Percentiles rank a stretch among this genome's conserved stretches.
Conservation (phyloP, 768 basidiomycete species). For the Serendipita sp. region DNA sequence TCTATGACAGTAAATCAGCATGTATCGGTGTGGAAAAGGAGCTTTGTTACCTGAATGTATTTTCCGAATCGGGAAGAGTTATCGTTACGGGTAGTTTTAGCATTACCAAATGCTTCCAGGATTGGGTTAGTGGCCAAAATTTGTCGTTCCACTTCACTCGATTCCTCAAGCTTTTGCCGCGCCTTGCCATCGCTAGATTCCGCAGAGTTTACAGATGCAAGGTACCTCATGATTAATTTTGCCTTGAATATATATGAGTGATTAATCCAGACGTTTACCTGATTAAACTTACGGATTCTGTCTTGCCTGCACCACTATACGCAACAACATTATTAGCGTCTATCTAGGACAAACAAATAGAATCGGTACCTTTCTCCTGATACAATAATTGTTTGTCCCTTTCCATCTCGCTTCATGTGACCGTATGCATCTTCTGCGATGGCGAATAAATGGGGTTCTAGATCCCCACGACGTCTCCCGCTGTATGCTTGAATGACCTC, state of each 20-base stretch:
- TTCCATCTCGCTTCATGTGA: constrained; percentile 83
- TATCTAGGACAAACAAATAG: background rate
- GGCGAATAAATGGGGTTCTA: constrained; percentile 96
- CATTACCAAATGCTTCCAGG: constrained; percentile 97
- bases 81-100: constrained; percentile 97
- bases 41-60: constrained; percentile 75
- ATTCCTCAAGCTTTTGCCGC: constrained; percentile 64
- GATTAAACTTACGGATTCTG: constrained; percentile 60
- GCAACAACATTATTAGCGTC: constrained; percentile 9
- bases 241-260: constrained; percentile 33
- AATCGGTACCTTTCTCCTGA: constrained; percentile 78
- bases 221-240: constrained; percentile 98
- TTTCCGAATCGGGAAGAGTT: constrained; percentile 99
- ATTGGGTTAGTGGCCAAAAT: constrained; percentile 99
- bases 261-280: background rate
- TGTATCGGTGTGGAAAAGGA: constrained; percentile 7
- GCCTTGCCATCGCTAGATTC: constrained; percentile 36
- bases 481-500: constrained; percentile 97
- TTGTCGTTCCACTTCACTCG: constrained; percentile 90
- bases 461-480: constrained; percentile 77
- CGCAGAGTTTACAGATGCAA: constrained; percentile 90
- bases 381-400: constrained; percentile 97
- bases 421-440: constrained; percentile 99
- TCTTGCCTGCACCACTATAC: constrained; percentile 91
- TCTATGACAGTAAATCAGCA: constrained; percentile 32